phyloP scores from a whole-genome alignment of 2,329 filamentous ascomycete species.

The Fusarium kyushuense region DNA sequence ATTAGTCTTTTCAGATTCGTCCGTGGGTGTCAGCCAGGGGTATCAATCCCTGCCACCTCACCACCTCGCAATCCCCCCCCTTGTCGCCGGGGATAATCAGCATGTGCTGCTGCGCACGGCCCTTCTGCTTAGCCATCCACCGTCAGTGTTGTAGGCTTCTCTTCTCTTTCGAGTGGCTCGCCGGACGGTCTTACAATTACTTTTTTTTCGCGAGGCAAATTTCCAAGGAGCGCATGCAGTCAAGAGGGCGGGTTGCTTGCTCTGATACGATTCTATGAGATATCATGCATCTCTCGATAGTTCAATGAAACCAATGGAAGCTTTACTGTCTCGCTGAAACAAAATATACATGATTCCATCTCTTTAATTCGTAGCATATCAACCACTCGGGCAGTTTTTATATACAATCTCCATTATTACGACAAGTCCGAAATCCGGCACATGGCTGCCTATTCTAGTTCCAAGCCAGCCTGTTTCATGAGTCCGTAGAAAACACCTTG shows the following conservation, averaged over 20 bases:
- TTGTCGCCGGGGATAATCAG: conserved; percentile 40
- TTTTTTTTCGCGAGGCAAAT: background rate
- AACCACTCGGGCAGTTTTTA: conserved; percentile 11
- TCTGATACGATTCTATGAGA: background rate
- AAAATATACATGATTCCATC: conserved; percentile 15
- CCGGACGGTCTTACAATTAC: conserved; percentile 6
- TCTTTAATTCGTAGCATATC: conserved; percentile 13
- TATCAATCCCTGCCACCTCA: conserved; percentile 28
- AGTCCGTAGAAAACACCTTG: conserved; percentile 87
- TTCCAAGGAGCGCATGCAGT: background rate
- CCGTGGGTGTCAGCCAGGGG: conserved; percentile 10
- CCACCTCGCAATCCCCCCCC: conserved; percentile 21
- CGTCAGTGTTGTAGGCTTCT: conserved; percentile 27
- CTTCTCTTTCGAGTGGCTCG: conserved; percentile 19
- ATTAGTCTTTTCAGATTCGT: conserved; percentile 35
- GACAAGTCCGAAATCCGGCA: conserved; percentile 1
- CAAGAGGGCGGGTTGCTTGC: background rate
- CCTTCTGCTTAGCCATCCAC: conserved; percentile 18
- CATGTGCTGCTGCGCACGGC: conserved; percentile 20
- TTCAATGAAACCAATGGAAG: conserved; percentile 12
- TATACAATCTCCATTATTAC: conserved; percentile 29
- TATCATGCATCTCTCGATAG: conserved; percentile 9
- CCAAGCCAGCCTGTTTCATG: conserved; percentile 89
- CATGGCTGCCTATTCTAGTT: conserved; percentile 55
- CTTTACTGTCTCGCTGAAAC: background rate